These are phyloP conservation scores for Teratosphaeria zuluensis DNA, from an alignment of 2,329 filamentous ascomycete genomes.

Conservation along the genomic window DNA sequence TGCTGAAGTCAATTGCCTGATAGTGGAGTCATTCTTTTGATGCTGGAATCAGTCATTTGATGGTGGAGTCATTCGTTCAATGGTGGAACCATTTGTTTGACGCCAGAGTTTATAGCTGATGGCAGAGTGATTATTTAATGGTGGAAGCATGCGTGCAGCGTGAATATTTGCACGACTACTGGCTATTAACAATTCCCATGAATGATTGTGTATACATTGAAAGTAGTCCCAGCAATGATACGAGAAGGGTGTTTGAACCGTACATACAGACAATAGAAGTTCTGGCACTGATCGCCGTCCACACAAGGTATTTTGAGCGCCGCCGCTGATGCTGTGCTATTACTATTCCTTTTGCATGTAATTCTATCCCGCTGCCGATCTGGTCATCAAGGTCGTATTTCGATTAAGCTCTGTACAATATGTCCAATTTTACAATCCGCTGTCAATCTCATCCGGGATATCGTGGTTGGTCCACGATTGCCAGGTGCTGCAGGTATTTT, in stretches of 20 bases:
- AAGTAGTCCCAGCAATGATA: background rate
- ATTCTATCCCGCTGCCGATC: background rate
- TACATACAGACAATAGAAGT: background rate
- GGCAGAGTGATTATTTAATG: too few species aligned
- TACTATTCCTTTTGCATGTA: background rate
- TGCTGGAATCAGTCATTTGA: too few species aligned
- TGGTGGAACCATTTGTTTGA: too few species aligned
- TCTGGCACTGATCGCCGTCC: background rate
- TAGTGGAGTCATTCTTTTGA: too few species aligned
- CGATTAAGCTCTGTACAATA: background rate
- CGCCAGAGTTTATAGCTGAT: too few species aligned
- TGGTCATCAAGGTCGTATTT: background rate
- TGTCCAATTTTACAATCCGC: background rate
- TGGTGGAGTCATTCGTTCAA: too few species aligned
- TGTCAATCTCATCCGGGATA: conserved; percentile 25
- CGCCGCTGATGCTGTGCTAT: background rate
- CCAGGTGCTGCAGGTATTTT: conserved; percentile 27
- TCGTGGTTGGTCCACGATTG: conserved; percentile 21
- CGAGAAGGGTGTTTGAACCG: background rate
- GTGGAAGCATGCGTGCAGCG: too few species aligned
- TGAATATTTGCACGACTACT: too few species aligned
- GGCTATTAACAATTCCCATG: too few species aligned
- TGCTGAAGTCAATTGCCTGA: too few species aligned
- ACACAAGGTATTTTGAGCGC: background rate
- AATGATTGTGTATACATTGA: too few species aligned